Base-by-base conservation (phyloP, 2,329 filamentous ascomycete genomes). In the Pyricularia sp. region DNA sequence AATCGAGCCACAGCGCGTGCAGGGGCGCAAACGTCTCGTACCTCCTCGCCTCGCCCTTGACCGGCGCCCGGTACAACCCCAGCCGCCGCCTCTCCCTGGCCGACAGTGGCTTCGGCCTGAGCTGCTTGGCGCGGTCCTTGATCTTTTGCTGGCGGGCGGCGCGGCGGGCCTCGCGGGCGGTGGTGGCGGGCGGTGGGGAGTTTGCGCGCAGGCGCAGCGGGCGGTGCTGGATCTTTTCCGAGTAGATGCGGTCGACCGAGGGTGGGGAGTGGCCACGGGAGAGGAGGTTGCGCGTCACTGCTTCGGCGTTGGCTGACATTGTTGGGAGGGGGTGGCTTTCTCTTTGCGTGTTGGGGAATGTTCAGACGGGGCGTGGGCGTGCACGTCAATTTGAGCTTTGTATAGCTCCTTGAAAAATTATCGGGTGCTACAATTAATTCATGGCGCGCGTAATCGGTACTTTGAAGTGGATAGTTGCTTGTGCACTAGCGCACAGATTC, bases 221-320 rank as follows among this genome's bases (percentile, higher is more conserved):
- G 65, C 93, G 92, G 76, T 92, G 89, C 74, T 92, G 88, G 77
- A 97, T 88, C 79, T 93, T 93, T 72, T 97, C 92, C 71, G 85
- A 84, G 83, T 91, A 94, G 78, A 97, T 92, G 68, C 88, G 85
- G 42, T 83, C 81, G 68, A 89, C 87, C 69, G 86, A 89, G 72
- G 90, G 85, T 30, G 92, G 90, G 2, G 92, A 90, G 79, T 97
- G 93, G 11, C 92, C 93, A 74, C 92, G 89, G 6, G 85, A 80
- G 68, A 98, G 89, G 67, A 97, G 88, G 9, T 84, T 80, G 72
- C 88, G 84, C 0, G 87, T 88, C 11, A 86, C 76, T 64, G 79
- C 75, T 68, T 81, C 79, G 55, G 74, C 69, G 64, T 74, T 74
- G 58, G 73, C 71, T 23, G 71, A 64, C n/a, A 59, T 30, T 36